These are phyloP conservation scores for Scalesia atractyloides DNA, from an alignment of 129 eudicot species.

Conservation along the genomic window DNA sequence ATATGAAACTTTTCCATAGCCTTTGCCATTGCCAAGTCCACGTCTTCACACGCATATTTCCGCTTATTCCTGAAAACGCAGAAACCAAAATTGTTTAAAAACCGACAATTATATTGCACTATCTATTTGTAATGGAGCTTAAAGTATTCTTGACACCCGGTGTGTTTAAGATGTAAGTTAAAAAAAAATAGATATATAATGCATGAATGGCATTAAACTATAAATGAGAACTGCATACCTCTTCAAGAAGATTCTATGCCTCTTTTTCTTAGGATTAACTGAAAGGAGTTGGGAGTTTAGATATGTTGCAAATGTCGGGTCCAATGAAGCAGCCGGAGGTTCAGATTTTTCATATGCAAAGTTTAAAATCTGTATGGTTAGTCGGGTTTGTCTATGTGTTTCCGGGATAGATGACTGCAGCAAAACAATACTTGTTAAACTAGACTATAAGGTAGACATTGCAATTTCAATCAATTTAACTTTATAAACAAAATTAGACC, in stretches of 20 bases:
- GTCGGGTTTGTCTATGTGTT: slow-evolving; percentile 39
- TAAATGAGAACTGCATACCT: slow-evolving; percentile 51
- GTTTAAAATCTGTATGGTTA: slow-evolving; percentile 84
- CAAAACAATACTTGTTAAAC: slow-evolving; percentile 29
- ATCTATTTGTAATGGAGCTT: slow-evolving; percentile 13
- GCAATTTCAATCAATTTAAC: slow-evolving; percentile 12
- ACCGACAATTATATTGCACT: neutral
- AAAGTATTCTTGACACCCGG: slow-evolving; percentile 1
- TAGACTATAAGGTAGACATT: neutral
- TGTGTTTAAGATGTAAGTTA: neutral
- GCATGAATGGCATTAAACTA: slow-evolving; percentile 14
- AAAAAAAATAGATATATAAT: neutral
- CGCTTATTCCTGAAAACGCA: slow-evolving; percentile 61
- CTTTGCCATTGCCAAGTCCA: slow-evolving; percentile 39
- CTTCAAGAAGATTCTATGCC: slow-evolving; percentile 58
- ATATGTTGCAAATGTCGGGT: slow-evolving; percentile 81
- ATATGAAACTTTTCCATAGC: slow-evolving; percentile 74
- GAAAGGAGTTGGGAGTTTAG: slow-evolving; percentile 64
- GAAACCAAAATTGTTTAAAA: slow-evolving; percentile 5
- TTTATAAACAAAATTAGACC: neutral
- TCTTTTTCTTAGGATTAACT: slow-evolving; percentile 51
- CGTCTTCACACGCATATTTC: slow-evolving; percentile 47
- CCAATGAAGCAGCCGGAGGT: slow-evolving; percentile 73
- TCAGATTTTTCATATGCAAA: slow-evolving; percentile 77
- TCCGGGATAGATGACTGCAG: slow-evolving; percentile 64